A percentile compares a stretch with the other conserved stretches of the same genome.
These are phyloP conservation scores for Pseudoperonospora humuli DNA, from an alignment of 352 stramenopile genomes.

Conservation along the genomic window DNA sequence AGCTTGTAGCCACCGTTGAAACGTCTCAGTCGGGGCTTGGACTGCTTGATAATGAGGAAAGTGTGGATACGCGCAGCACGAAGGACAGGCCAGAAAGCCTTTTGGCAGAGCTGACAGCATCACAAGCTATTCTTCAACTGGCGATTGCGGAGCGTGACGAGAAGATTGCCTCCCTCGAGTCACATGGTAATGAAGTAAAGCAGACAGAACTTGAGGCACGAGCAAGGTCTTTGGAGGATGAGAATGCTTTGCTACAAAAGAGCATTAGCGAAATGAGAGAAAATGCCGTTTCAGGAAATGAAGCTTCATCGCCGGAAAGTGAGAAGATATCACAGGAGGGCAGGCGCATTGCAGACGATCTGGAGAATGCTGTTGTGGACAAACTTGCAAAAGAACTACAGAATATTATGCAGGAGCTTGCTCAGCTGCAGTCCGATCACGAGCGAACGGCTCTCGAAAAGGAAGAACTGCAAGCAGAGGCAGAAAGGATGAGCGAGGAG, in stretches of 20 bases:
- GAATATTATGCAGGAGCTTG: conserved; percentile 31
- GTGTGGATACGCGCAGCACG: conserved; percentile 1
- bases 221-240: conserved; percentile 22
- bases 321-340: not conserved
- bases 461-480: conserved; percentile 26
- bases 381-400: conserved; percentile 28
- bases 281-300: not conserved
- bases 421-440: conserved; percentile 23
- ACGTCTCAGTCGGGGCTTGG: conserved; percentile 1
- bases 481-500: conserved; percentile 28
- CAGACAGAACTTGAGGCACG: conserved; percentile 15
- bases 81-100: conserved; percentile 10
- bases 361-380: conserved; percentile 7
- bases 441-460: conserved; percentile 29
- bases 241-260: conserved; percentile 27
- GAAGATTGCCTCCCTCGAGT: conserved; percentile 15
- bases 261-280: conserved; percentile 19
- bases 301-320: not conserved
- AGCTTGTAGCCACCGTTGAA: conserved; percentile 20
- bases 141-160: conserved; percentile 17
- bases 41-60: conserved; percentile 1
- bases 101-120: conserved; percentile 9
- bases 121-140: conserved; percentile 14
- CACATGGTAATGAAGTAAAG: not conserved
- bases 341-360: conserved; percentile 1